These are phyloP conservation scores for Leccinellum luteum DNA, from an alignment of 768 basidiomycete genomes.

Conservation along the genomic window DNA sequence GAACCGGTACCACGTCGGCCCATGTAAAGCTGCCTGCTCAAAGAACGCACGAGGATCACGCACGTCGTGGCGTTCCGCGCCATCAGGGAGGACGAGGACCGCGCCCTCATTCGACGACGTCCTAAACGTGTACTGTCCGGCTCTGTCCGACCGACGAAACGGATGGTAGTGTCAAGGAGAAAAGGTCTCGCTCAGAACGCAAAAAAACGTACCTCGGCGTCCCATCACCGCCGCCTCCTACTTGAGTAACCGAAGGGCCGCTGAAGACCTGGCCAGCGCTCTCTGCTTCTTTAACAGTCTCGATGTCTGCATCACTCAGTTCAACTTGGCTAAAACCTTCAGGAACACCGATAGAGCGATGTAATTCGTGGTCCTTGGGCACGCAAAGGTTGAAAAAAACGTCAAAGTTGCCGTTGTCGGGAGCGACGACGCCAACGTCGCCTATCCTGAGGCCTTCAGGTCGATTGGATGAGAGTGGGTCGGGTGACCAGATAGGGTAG, in stretches of 20 bases:
- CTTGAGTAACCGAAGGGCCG: slow-evolving; percentile 12
- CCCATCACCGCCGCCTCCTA: not conserved
- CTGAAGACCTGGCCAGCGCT: slow-evolving; percentile 10
- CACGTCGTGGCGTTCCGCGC: slow-evolving; percentile 27
- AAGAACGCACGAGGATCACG: slow-evolving; percentile 25
- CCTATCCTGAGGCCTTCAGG: slow-evolving; percentile 35
- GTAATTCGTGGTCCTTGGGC: slow-evolving; percentile 29
- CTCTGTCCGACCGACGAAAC: slow-evolving; percentile 2
- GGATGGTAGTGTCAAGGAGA: not conserved
- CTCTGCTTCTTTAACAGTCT: slow-evolving; percentile 10
- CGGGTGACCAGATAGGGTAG: slow-evolving; percentile 37
- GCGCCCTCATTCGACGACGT: slow-evolving; percentile 29
- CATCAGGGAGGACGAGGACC: slow-evolving; percentile 35
- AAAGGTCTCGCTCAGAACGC: not conserved
- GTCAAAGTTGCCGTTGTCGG: slow-evolving; percentile 35
- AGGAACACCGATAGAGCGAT: slow-evolving; percentile 23
- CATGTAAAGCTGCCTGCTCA: slow-evolving; percentile 26
- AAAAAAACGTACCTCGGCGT: not conserved
- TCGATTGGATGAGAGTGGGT: slow-evolving; percentile 29
- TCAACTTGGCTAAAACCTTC: slow-evolving; percentile 27
- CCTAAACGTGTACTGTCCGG: slow-evolving; percentile 12
- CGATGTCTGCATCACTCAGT: slow-evolving; percentile 15
- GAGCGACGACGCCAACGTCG: slow-evolving; percentile 37
- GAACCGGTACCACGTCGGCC: slow-evolving; percentile 31
- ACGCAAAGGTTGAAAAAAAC: slow-evolving; percentile 39